phyloP scores from a whole-genome alignment of 1,284 basidiomycete genomes.

The Pulchroboletus neoregius region DNA sequence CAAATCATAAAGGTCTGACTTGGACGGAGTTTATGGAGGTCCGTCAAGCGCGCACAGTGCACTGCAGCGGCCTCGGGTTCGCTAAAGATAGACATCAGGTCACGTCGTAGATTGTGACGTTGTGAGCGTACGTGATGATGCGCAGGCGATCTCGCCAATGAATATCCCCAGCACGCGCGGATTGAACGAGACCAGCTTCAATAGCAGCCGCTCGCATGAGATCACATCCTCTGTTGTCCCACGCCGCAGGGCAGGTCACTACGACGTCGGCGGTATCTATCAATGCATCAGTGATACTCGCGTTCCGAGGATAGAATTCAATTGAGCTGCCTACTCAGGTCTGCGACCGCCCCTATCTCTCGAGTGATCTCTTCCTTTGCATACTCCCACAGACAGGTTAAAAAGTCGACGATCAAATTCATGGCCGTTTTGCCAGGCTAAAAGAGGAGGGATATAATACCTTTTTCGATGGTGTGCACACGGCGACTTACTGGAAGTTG shows the following conservation, averaged over 20 bases:
- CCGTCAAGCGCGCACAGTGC: slow-evolving; percentile 73
- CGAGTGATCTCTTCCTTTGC: slow-evolving; percentile 79
- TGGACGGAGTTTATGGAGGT: slow-evolving; percentile 68
- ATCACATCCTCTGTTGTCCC: slow-evolving; percentile 77
- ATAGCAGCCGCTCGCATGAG: slow-evolving; percentile 81
- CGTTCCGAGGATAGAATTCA: neutral
- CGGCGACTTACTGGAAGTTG: slow-evolving; percentile 58
- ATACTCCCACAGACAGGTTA: slow-evolving; percentile 77
- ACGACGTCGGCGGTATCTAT: slow-evolving; percentile 74
- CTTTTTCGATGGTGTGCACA: neutral
- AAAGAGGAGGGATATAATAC: neutral
- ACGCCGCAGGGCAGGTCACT: slow-evolving; percentile 80
- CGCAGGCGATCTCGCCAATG: slow-evolving; percentile 73
- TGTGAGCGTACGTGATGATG: slow-evolving; percentile 61
- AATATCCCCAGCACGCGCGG: slow-evolving; percentile 62
- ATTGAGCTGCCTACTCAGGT: slow-evolving; percentile 55
- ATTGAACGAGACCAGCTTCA: slow-evolving; percentile 69
- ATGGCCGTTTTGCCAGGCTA: slow-evolving; percentile 70
- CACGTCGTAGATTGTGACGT: slow-evolving; percentile 2
- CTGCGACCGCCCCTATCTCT: slow-evolving; percentile 77
- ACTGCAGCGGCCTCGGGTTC: slow-evolving; percentile 85
- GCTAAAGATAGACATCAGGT: slow-evolving; percentile 31
- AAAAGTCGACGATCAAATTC: slow-evolving; percentile 75
- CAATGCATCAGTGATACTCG: slow-evolving; percentile 1
- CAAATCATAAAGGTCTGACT: slow-evolving; percentile 78